Evolutionary conservation across 179 eudicot genomes (phyloP).

Genomic region (Spinacia oleracea): DNA sequence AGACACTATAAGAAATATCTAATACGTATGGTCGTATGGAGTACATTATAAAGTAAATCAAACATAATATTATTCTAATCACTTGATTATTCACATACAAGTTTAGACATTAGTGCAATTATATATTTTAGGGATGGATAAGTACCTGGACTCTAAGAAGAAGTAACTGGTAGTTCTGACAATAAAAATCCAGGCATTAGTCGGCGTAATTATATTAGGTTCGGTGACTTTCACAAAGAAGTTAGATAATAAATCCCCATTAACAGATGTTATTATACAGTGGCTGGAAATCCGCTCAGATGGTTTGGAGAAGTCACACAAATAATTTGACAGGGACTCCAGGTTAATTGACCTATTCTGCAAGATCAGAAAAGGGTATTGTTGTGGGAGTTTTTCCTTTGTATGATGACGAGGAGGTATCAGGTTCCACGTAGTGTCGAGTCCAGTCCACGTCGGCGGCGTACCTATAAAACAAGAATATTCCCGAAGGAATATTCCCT

Average conservation of each 20-base stretch:
- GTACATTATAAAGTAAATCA: neutral
- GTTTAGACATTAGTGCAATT: neutral
- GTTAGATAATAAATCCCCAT: constrained; percentile 22
- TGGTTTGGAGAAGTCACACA: constrained; percentile 55
- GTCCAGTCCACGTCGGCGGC: too few species aligned
- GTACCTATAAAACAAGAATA: too few species aligned
- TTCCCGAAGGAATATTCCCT: too few species aligned
- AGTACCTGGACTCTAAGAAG: constrained; percentile 67
- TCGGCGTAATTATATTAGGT: constrained; percentile 26
- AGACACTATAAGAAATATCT: neutral
- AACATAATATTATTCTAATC: neutral
- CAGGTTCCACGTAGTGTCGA: too few species aligned
- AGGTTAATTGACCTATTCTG: constrained; percentile 76
- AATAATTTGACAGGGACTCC: constrained; percentile 43
- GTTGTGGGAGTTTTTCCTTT: too few species aligned
- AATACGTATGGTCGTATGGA: neutral
- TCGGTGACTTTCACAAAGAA: constrained; percentile 30
- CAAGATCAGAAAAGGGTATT: constrained; percentile 42
- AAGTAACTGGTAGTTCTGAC: constrained; percentile 76
- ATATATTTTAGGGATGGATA: neutral
- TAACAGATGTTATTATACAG: constrained; percentile 20
- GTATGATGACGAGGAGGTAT: too few species aligned
- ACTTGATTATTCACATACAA: neutral
- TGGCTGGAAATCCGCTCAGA: constrained; percentile 40
- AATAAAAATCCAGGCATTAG: constrained; percentile 61